These are phyloP conservation scores for Chloromonas sp. DNA, from an alignment of 163 green algal species.

Conservation along the genomic window DNA sequence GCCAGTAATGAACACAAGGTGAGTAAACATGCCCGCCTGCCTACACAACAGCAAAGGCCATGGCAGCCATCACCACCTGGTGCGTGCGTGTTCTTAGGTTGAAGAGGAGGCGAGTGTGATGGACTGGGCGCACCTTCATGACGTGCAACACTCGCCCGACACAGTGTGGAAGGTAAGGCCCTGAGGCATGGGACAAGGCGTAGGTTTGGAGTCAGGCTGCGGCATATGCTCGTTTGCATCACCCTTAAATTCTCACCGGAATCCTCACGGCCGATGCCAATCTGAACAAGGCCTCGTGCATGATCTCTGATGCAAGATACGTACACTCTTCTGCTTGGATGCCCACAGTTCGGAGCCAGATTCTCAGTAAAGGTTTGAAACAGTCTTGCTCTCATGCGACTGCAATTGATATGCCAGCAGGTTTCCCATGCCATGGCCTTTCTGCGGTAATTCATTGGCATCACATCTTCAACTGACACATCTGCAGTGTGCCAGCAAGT, in stretches of 20 bases:
- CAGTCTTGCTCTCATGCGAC: too few relatives aligned
- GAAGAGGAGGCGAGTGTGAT: slow-evolving; percentile 10
- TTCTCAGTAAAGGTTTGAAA: too few relatives aligned
- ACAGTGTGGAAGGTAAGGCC: slow-evolving; percentile 7
- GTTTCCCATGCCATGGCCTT: background rate
- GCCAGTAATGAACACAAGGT: too few relatives aligned
- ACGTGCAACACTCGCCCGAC: background rate
- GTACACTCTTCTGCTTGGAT: background rate
- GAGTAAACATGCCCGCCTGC: too few relatives aligned
- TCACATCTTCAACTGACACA: background rate
- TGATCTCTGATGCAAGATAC: background rate
- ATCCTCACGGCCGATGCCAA: background rate
- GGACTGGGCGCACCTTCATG: slow-evolving; percentile 14
- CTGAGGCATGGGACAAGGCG: background rate
- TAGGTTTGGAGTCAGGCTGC: background rate
- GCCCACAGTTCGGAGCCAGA: too few relatives aligned
- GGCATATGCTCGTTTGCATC: background rate
- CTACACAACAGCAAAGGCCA: too few relatives aligned
- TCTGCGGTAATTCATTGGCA: background rate
- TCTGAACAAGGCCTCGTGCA: background rate
- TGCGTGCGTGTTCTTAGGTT: background rate
- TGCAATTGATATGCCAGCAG: background rate
- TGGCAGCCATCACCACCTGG: too few relatives aligned
- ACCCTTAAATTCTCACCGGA: background rate
- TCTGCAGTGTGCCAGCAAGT: background rate